phyloP scores from a whole-genome alignment of 1,139 yeast genomes.

The Arxiozyma bovina region DNA sequence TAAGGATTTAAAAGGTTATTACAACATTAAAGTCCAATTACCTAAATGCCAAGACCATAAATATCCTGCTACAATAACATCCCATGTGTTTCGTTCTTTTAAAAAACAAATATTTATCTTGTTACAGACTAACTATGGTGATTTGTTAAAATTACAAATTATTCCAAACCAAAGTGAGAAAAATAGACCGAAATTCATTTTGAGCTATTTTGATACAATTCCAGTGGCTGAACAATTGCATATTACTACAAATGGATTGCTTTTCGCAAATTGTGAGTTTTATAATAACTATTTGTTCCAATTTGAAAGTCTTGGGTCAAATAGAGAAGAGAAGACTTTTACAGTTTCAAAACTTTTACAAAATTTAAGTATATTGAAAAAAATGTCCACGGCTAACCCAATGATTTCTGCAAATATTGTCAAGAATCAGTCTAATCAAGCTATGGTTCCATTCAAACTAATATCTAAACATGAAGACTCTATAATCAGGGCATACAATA shows the following conservation, averaged over 20 bases:
- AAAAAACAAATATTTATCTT: conserved; percentile 59
- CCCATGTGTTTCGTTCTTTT: conserved; percentile 56
- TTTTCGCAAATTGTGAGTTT: conserved; percentile 57
- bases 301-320: conserved; percentile 66
- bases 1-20: conserved; percentile 32
- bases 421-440: neutral
- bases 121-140: conserved; percentile 65
- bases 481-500: conserved; percentile 24
- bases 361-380: conserved; percentile 53
- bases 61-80: conserved; percentile 33
- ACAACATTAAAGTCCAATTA: conserved; percentile 38
- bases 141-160: conserved; percentile 60
- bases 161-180: conserved; percentile 36
- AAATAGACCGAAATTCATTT: conserved; percentile 33
- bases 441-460: conserved; percentile 18
- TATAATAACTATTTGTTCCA: conserved; percentile 64
- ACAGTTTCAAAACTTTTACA: conserved; percentile 34
- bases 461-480: conserved; percentile 25
- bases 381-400: conserved; percentile 50
- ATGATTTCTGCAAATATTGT: conserved; percentile 38
- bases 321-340: conserved; percentile 34
- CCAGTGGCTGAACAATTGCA: conserved; percentile 48
- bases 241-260: conserved; percentile 66
- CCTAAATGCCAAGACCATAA: conserved; percentile 38
- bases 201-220: conserved; percentile 72